phyloP scores from a whole-genome alignment of 345 rosid genomes.

The Populus euphratica region DNA sequence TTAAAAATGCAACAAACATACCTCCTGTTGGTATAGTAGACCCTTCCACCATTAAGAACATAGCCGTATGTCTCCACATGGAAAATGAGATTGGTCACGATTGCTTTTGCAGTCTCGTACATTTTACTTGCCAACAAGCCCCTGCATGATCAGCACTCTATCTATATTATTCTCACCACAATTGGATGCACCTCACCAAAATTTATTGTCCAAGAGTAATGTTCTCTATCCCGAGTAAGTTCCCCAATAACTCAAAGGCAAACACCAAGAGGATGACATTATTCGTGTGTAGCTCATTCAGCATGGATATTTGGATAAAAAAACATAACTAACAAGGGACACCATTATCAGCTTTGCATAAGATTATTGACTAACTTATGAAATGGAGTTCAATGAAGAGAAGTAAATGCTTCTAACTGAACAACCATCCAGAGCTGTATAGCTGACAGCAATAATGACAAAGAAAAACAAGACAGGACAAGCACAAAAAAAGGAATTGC shows the following conservation, averaged over 20 bases:
- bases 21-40: slow-evolving; percentile 87
- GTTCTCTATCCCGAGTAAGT: too few relatives aligned
- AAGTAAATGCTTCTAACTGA: too few relatives aligned
- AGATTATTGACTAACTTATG: too few relatives aligned
- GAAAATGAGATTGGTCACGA: slow-evolving; percentile 67
- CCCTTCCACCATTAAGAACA: slow-evolving; percentile 75
- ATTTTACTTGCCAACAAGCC: slow-evolving; percentile 86
- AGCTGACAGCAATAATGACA: background rate
- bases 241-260: too few relatives aligned
- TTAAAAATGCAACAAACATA: slow-evolving; percentile 12
- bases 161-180: background rate
- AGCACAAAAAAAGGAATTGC: background rate
- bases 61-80: slow-evolving; percentile 64
- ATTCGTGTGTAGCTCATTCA: too few relatives aligned
- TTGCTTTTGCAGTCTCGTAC: slow-evolving; percentile 67
- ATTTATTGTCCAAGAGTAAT: background rate
- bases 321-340: too few relatives aligned
- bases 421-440: background rate
- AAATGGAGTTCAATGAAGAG: too few relatives aligned
- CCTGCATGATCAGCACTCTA: slow-evolving; percentile 34
- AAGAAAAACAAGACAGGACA: background rate
- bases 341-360: too few relatives aligned
- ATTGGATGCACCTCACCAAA: background rate
- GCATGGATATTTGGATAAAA: too few relatives aligned
- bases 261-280: too few relatives aligned